Conservation (phyloP, 2,329 filamentous ascomycete species). For the Chaetoscypha palmicola region DNA sequence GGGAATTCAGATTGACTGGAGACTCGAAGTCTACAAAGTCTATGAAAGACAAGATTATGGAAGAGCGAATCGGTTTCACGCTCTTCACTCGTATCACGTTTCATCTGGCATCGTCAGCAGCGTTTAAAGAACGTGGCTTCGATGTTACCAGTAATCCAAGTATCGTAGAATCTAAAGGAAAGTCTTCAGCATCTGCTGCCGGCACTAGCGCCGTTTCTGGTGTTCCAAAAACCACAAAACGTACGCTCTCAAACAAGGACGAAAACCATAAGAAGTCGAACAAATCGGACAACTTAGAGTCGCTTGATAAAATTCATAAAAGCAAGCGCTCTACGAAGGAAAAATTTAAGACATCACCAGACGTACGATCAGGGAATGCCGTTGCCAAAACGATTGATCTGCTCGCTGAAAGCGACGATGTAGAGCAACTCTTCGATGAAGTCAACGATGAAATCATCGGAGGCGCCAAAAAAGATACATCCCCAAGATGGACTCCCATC, state of each 20-base stretch:
- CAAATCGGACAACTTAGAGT: background rate
- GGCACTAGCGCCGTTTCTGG: background rate
- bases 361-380: background rate
- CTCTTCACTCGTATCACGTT: conserved; percentile 19
- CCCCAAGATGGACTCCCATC: background rate
- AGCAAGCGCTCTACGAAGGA: background rate
- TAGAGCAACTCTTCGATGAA: background rate
- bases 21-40: conserved; percentile 1
- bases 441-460: background rate
- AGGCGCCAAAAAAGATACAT: background rate
- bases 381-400: background rate
- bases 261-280: background rate
- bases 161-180: conserved; percentile 1
- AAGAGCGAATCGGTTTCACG: conserved; percentile 11
- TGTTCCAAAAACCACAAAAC: background rate
- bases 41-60: conserved; percentile 12
- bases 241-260: background rate
- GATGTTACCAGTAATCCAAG: too few species aligned
- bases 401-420: background rate
- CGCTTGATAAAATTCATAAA: background rate
- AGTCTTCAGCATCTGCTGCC: background rate
- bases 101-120: conserved; percentile 11
- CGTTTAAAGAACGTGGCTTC: conserved; percentile 14
- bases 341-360: background rate
- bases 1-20: conserved; percentile 10